These are phyloP conservation scores for Bullera alba DNA, from an alignment of 768 basidiomycete genomes.

Conservation along the genomic window DNA sequence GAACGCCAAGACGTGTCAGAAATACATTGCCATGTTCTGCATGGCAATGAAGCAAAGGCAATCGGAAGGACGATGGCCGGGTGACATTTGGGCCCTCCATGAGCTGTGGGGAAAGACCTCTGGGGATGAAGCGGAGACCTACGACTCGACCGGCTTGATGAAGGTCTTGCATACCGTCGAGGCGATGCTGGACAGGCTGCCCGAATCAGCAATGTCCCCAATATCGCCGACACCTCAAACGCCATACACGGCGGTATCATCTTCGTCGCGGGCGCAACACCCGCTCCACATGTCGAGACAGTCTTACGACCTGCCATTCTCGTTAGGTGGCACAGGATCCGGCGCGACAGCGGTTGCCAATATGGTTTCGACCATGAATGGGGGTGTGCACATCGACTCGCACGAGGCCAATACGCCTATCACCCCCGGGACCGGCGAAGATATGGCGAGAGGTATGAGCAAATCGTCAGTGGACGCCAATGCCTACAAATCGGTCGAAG, in stretches of 20 bases:
- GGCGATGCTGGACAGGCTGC: constrained; percentile 43
- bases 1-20: constrained; percentile 74
- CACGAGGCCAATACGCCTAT: constrained; percentile 1
- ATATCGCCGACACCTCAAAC: constrained; percentile 41
- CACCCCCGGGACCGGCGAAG: constrained; percentile 8
- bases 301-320: constrained; percentile 36
- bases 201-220: constrained; percentile 41
- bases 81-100: constrained; percentile 74
- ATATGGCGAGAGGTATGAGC: constrained; percentile 13
- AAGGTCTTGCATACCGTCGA: constrained; percentile 58
- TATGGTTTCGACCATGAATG: constrained; percentile 39
- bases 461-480: constrained; percentile 26
- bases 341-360: constrained; percentile 25
- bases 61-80: constrained; percentile 60
- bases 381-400: constrained; percentile 26
- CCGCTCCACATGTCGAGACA: constrained; percentile 12
- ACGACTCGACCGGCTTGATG: constrained; percentile 71
- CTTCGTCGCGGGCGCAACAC: constrained; percentile 1
- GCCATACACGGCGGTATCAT: constrained; percentile 9
- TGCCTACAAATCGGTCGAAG: constrained; percentile 52
- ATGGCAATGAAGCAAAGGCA: constrained; percentile 72
- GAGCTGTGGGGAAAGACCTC: constrained; percentile 75
- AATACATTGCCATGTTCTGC: constrained; percentile 80
- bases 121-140: constrained; percentile 62
- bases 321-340: constrained; percentile 31